Base-by-base conservation (phyloP, 1,284 basidiomycete genomes). In the Abortiporus biennis region DNA sequence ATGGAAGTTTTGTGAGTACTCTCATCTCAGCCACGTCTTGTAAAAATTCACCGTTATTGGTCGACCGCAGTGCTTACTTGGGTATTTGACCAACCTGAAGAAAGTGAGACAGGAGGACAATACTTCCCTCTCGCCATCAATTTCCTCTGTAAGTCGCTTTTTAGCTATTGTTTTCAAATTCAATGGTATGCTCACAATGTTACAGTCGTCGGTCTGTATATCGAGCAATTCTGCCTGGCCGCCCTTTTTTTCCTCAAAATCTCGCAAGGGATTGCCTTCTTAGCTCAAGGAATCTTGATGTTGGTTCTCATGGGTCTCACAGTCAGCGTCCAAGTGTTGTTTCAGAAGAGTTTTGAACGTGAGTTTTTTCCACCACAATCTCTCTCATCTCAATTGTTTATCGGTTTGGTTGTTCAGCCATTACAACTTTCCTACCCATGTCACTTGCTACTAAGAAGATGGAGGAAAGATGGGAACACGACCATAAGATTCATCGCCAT, bases 81-180 rank as follows among this genome's bases (percentile, higher is more conserved):
- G 64, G 71, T 75, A 33, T 75, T 80, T 54, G 82, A 89, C 59
- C 68, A 69, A 48, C 69, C 53, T 2, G 68, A 69, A 33, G 67
- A 72, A 45, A 47, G 52, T 23, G 72, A 75, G 49, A 74, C 72
- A 1, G 71, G 71, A 17, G 49, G 49, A 1, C 25, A 47, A 47
- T 40, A 74, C 66, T 89, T 87, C 62, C 84, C 85, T 21, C 78
- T 85, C 65, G 84, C 85, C 85, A 49, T 74, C 72, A 21, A 84
- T 83, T 56, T 66, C 38, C 40, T 87, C 38, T 87, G 69, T 72
- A 56, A 41, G 68, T 55, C 19, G 35, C 4, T 29, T 24, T 32
- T 8, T 33, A 9, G 9, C n/a, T 29, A 8, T 15, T 9, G 13
- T 15, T 27, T 19, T 27, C 20, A 16, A 5, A 19, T 38, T 16